Conservation (phyloP, 176 grass and related monocot genomes). For the Panicum miliaceum region DNA sequence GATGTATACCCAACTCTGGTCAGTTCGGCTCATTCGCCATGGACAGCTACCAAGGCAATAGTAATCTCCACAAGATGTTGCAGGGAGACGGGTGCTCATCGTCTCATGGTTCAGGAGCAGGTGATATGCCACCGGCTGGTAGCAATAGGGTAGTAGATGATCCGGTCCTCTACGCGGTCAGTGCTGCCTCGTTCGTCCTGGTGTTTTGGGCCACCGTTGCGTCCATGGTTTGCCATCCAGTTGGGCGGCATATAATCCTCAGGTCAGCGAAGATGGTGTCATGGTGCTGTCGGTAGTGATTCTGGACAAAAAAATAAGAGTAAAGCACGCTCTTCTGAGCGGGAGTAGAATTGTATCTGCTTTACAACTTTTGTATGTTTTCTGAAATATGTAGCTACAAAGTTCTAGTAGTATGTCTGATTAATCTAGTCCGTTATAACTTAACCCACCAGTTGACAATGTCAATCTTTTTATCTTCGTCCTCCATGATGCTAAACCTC, state of each 20-base stretch:
- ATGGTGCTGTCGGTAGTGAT: background rate
- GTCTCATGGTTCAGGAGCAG: constrained; percentile 6
- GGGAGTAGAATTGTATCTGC: background rate
- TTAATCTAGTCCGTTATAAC: no score
- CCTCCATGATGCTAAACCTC: background rate
- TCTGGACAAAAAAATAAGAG: background rate
- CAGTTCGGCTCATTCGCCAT: background rate
- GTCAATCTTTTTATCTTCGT: no score
- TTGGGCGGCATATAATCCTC: background rate
- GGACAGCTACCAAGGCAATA: constrained; percentile 12
- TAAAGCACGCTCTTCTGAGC: background rate
- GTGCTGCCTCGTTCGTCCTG: background rate
- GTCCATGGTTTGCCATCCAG: background rate
- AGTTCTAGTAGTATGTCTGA: no score
- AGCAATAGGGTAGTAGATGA: background rate
- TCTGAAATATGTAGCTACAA: no score
- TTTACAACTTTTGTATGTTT: no score
- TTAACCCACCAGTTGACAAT: no score
- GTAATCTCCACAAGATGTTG: background rate
- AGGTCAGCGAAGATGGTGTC: background rate
- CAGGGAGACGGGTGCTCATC: background rate
- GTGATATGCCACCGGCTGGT: background rate
- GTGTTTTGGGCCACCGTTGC: background rate
- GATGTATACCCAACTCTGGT: constrained; percentile 12
- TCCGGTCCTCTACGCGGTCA: background rate